A percentile compares a stretch with the other conserved stretches of the same genome.
Conservation (phyloP, 2,329 filamentous ascomycete species). For the Ambrosiella beaveri region DNA sequence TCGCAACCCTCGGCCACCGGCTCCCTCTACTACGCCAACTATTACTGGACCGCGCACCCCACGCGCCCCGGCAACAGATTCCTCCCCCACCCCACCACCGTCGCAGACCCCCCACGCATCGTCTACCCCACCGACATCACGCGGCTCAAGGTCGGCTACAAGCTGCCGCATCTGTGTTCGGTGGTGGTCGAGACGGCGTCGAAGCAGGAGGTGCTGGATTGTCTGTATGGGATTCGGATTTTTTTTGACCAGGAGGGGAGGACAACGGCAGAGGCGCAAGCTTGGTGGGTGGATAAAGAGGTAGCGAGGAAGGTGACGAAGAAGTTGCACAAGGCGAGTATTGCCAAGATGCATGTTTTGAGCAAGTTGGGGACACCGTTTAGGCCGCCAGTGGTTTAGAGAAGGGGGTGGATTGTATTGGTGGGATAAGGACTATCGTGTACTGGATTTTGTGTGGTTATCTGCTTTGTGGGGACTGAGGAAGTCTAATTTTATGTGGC, state of each 20-base stretch:
- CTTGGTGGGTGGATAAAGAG: not conserved
- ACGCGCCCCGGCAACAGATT: not conserved
- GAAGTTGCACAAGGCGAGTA: not conserved
- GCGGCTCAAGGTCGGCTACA: not conserved
- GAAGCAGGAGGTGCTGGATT: not conserved
- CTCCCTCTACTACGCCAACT: not conserved
- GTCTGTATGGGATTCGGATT: not conserved
- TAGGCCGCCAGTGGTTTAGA: not conserved
- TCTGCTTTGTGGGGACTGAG: not conserved
- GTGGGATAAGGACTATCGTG: not conserved
- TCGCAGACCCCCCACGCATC: not conserved
- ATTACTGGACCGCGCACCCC: not conserved
- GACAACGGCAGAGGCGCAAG: not conserved
- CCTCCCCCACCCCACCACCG: not conserved
- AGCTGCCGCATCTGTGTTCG: conserved; percentile 3
- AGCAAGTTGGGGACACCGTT: not conserved
- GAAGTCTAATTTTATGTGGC: not conserved
- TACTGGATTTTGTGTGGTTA: not conserved
- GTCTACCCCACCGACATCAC: not conserved
- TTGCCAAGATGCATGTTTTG: not conserved
- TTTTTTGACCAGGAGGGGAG: not conserved
- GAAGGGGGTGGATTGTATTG: not conserved
- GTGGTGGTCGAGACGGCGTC: not conserved
- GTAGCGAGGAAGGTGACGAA: not conserved
- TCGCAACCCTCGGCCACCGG: not conserved